These are phyloP conservation scores for Plasmopara muralis DNA, from an alignment of 352 stramenopile genomes.

Conservation along the genomic window DNA sequence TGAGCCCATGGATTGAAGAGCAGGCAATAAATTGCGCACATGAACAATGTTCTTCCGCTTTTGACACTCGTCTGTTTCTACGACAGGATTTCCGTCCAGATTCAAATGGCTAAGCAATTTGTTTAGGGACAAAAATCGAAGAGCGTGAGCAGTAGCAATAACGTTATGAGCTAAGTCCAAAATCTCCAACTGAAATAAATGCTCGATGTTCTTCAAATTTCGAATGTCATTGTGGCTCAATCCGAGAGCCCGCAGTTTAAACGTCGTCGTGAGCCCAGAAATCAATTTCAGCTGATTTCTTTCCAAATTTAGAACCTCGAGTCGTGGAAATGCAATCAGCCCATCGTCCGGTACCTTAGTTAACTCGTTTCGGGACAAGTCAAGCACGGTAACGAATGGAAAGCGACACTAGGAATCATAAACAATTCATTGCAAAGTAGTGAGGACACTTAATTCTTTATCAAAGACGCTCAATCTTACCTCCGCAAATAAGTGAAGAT, in stretches of 20 bases:
- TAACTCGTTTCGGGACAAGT: constrained; percentile 63
- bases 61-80: constrained; percentile 58
- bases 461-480: constrained; percentile 20
- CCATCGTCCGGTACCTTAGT: constrained; percentile 45
- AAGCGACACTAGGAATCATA: constrained; percentile 43
- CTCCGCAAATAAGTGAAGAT: constrained; percentile 48
- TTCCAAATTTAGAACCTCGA: constrained; percentile 58
- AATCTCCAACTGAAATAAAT: constrained; percentile 52
- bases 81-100: constrained; percentile 67
- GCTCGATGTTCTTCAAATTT: constrained; percentile 68
- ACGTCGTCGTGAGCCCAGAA: constrained; percentile 41
- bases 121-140: constrained; percentile 70
- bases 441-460: background rate
- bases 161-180: constrained; percentile 46
- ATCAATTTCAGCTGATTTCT: constrained; percentile 56
- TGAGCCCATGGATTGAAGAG: constrained; percentile 50
- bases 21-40: constrained; percentile 71
- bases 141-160: constrained; percentile 38
- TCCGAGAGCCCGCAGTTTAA: constrained; percentile 57
- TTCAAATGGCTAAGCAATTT: constrained; percentile 60
- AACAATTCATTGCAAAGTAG: constrained; percentile 2
- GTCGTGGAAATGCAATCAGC: constrained; percentile 45
- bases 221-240: constrained; percentile 51
- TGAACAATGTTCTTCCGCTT: constrained; percentile 65
- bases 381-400: constrained; percentile 38